Evolutionary conservation across 1,284 basidiomycete species (phyloP), one percentile per base, ranked within the genome.

Genomic region (Rugosomyces carneus): DNA sequence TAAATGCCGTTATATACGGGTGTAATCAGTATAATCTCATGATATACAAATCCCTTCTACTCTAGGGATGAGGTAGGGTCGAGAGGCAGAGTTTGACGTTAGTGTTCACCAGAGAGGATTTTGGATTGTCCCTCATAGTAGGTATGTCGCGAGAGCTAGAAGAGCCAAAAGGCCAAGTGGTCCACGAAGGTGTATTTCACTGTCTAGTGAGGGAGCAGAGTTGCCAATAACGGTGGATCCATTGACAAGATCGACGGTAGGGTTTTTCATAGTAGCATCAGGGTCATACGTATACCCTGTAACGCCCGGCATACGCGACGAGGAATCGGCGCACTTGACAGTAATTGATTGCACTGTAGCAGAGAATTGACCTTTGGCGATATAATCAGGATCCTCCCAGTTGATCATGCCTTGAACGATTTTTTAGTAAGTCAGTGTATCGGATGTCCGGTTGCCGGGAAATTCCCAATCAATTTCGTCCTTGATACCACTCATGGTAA

Each of bases 371-470:
- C 70, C 81, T 3, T 6, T 13, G 8, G 80, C 77, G 36, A 65
- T 49, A 64, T 89, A 90, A 64, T 91, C 89, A 21, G 81, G 73
- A 61, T 89, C 76, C 18, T 68, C 57, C 81, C 83, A 91, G 68
- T 89, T 68, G 65, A 90, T 87, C 74, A 84, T 72, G 29, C 86
- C 71, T 68, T 41, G 24, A 39, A 44, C 3, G 49, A n/a, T n/a
- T n/a, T n/a, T n/a, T n/a, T n/a, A n/a, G n/a, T n/a, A n/a, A n/a
- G n/a, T n/a, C n/a, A n/a, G n/a, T n/a, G n/a, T n/a, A n/a, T n/a
- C n/a, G n/a, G n/a, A 37, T 29, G 11, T 21, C 37, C 3, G 1
- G 45, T 36, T 24, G 38, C 27, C 16, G 42, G 35, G 31, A n/a
- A n/a, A n/a, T n/a, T n/a, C n/a, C n/a, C n/a, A n/a, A n/a, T n/a